Conservation (phyloP, 169 alveolate species). For the Condylostoma magnum region DNA sequence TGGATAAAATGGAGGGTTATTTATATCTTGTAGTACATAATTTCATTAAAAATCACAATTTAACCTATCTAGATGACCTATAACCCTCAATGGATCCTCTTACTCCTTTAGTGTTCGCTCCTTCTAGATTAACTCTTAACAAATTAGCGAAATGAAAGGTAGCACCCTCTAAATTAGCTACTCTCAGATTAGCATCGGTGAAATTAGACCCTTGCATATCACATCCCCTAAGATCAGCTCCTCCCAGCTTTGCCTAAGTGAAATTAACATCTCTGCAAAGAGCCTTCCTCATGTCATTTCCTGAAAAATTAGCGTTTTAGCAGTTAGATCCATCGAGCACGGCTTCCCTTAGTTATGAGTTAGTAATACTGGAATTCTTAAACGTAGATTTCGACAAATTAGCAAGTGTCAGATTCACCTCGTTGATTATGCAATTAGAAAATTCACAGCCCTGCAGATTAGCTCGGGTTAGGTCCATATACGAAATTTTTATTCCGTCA, state of each 20-base stretch:
- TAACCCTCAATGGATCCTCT: too few relatives aligned
- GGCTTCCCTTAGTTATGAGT: slow-evolving; percentile 42
- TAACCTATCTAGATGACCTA: too few relatives aligned
- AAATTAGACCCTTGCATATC: slow-evolving; percentile 37
- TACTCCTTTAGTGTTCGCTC: slow-evolving; percentile 5
- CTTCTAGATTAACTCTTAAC: slow-evolving; percentile 41
- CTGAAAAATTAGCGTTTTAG: slow-evolving; percentile 32
- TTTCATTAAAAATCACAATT: too few relatives aligned
- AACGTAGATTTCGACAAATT: slow-evolving; percentile 36
- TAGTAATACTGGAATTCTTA: slow-evolving; percentile 35
- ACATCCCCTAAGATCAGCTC: slow-evolving; percentile 46
- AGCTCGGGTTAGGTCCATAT: slow-evolving; percentile 33
- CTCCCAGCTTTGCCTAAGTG: slow-evolving; percentile 30
- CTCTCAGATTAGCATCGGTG: slow-evolving; percentile 44
- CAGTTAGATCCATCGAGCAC: slow-evolving; percentile 27
- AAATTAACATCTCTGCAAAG: slow-evolving; percentile 36
- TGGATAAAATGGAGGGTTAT: too few relatives aligned
- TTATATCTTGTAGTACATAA: too few relatives aligned
- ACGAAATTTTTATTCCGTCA: slow-evolving; percentile 11
- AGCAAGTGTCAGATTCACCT: slow-evolving; percentile 34
- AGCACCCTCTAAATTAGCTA: slow-evolving; percentile 44
- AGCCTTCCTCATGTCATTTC: slow-evolving; percentile 40
- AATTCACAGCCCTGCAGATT: slow-evolving; percentile 49
- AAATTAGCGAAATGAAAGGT: slow-evolving; percentile 40
- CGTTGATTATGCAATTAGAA: slow-evolving; percentile 26